Evolutionary conservation across 1,139 yeast genomes (phyloP), one percentile per base, ranked within the genome.

Genomic region (Suhomyces yuchorum): DNA sequence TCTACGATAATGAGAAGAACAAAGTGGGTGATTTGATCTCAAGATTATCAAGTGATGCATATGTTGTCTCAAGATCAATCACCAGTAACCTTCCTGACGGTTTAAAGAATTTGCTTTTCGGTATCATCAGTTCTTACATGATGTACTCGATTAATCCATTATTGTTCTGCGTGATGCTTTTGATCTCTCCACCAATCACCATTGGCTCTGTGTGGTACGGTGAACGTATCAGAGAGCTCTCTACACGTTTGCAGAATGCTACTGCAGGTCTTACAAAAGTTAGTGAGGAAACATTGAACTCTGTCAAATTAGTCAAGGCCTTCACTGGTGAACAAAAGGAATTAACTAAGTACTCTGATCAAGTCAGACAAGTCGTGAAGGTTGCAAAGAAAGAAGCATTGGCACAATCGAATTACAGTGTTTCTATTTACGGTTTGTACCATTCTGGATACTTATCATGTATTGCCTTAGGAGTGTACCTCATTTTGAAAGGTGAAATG

Each of bases 11-110:
- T 37, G 82, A 78, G 32, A 79, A 77, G 53, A 76, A 80, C 57
- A 76, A 78, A 53, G 80, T 79, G 2, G 84, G 84, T n/a, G 80
- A 78, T 51, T 71, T 80, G 53, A 78, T 80, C 45, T 73, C 81
- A 19, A 63, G 82, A 46, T 69, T 80, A 41, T 76, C 81, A 14
- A 76, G 80, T 53, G 83, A 79, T 57, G 83, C 83, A 7, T 78
- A 78, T 55, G 79, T 77, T 32, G 84, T 69, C 36, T 77, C 72
- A 35, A 67, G 72, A 57, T 78, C 72, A 14, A 75, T 69, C 52
- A 78, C 80, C 39, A 69, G 71, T 45, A 74, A 67, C 56, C 67
- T 71, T 53, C 84, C 75, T 9, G 82, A 70, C 60, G 80, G 80
- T 47, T 71, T 68, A 58, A 80, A 73, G 57, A 79, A 72, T 59